Conservation (phyloP, 495 filamentous ascomycete genomes). For the Talaromyces stipitatus region DNA sequence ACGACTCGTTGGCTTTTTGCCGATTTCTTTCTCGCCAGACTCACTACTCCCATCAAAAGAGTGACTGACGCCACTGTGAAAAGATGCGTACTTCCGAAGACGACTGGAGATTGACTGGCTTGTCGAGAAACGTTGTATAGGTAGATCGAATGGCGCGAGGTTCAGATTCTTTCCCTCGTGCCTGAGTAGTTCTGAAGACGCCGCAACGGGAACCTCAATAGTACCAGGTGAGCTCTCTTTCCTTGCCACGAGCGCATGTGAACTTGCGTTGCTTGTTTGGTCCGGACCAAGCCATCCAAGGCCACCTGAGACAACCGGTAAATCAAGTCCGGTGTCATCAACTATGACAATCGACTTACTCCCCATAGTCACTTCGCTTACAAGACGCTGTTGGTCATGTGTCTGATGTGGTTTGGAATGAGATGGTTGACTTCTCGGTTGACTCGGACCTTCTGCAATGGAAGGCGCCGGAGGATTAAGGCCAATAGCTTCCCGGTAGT, state of each 20-base stretch:
- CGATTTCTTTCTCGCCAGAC: conserved; percentile 43
- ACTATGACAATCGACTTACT: conserved; percentile 87
- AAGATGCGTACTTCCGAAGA: conserved; percentile 61
- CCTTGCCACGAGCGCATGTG: not conserved
- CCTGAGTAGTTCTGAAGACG: not conserved
- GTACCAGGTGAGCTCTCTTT: not conserved
- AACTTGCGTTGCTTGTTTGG: conserved; percentile 7
- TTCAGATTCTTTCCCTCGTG: not conserved
- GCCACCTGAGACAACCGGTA: conserved; percentile 31
- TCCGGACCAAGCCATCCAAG: conserved; percentile 11
- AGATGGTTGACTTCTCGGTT: not conserved
- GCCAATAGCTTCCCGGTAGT: conserved; percentile 40
- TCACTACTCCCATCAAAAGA: conserved; percentile 55
- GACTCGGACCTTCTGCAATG: not conserved
- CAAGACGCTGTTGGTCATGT: conserved; percentile 17
- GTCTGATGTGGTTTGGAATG: not conserved
- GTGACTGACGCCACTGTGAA: conserved; percentile 60
- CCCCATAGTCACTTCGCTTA: conserved; percentile 62
- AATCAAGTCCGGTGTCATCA: conserved; percentile 45
- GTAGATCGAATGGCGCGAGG: not conserved
- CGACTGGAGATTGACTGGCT: conserved; percentile 12
- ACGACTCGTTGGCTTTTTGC: conserved; percentile 31
- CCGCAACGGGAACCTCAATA: not conserved
- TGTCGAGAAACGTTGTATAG: not conserved
- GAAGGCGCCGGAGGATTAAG: not conserved